Conservation (phyloP, 1,284 basidiomycete species). For the Lentinula novae-zelandiae region DNA sequence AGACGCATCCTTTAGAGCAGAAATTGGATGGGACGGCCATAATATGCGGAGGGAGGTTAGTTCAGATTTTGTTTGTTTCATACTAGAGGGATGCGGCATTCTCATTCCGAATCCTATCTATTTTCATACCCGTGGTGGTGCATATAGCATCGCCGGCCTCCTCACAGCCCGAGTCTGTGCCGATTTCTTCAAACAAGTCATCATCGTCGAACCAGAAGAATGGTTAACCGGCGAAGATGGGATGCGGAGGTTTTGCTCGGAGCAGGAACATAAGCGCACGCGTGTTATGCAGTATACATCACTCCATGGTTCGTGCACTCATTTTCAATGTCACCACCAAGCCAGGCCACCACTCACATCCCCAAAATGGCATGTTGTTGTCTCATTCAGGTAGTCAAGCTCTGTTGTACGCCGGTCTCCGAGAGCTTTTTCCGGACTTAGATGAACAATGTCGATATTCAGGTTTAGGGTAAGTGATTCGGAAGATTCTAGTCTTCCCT, state of each 20-base stretch:
- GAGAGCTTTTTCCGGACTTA: constrained; percentile 23
- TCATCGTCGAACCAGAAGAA: constrained; percentile 30
- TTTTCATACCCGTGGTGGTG: background rate
- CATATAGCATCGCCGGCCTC: constrained; percentile 24
- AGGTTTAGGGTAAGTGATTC: constrained; percentile 13
- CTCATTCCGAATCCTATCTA: no score
- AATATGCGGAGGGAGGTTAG: constrained; percentile 26
- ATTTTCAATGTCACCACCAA: background rate
- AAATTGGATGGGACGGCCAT: constrained; percentile 23
- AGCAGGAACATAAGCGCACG: constrained; percentile 17
- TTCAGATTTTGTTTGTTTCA: no score
- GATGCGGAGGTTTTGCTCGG: constrained; percentile 12
- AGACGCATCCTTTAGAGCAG: background rate
- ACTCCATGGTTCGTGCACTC: constrained; percentile 19
- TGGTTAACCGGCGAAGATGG: constrained; percentile 22
- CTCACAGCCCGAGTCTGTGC: constrained; percentile 23
- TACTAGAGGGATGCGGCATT: no score
- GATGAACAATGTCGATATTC: constrained; percentile 20
- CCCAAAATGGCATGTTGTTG: background rate
- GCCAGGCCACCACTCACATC: no score
- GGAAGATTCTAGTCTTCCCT: no score
- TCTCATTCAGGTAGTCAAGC: constrained; percentile 13
- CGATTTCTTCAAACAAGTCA: constrained; percentile 30
- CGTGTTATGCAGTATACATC: constrained; percentile 26
- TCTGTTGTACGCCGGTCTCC: constrained; percentile 16